Percentiles rank a stretch among this genome's conserved stretches.
phyloP scores from a whole-genome alignment of 192 early-diverging fungal species.

The Umbelopsis sp. region DNA sequence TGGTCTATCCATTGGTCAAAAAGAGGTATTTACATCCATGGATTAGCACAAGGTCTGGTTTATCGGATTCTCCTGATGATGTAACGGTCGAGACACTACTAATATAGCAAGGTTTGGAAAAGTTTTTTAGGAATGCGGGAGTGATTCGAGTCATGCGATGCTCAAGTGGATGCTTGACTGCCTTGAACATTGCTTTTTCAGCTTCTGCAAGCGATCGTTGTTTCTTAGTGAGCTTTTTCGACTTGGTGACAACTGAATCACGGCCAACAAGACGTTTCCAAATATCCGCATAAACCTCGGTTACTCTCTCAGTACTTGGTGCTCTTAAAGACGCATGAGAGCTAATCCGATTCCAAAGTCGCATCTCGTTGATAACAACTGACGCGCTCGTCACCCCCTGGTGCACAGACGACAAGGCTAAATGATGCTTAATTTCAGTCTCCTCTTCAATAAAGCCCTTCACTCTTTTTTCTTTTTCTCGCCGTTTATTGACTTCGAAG shows the following conservation, averaged over 20 bases:
- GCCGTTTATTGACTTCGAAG: not conserved
- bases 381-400: not conserved
- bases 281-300: not conserved
- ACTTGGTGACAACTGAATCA: not conserved
- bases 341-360: constrained; percentile 7
- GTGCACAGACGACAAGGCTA: not conserved
- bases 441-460: not conserved
- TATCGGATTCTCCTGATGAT: not conserved
- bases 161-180: not conserved
- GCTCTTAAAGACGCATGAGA: not conserved
- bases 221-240: not conserved
- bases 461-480: not conserved
- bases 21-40: constrained; percentile 27
- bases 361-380: not conserved
- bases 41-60: constrained; percentile 23
- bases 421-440: not conserved
- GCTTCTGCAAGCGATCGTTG: constrained; percentile 9
- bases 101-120: constrained; percentile 21
- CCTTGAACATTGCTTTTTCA: constrained; percentile 14
- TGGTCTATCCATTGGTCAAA: not conserved
- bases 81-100: constrained; percentile 27
- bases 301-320: not conserved
- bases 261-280: not conserved
- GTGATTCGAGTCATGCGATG: not conserved
- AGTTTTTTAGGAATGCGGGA: not conserved